These are phyloP conservation scores for Cyclaneusma minus DNA, from an alignment of 2,329 filamentous ascomycete species.

Conservation along the genomic window DNA sequence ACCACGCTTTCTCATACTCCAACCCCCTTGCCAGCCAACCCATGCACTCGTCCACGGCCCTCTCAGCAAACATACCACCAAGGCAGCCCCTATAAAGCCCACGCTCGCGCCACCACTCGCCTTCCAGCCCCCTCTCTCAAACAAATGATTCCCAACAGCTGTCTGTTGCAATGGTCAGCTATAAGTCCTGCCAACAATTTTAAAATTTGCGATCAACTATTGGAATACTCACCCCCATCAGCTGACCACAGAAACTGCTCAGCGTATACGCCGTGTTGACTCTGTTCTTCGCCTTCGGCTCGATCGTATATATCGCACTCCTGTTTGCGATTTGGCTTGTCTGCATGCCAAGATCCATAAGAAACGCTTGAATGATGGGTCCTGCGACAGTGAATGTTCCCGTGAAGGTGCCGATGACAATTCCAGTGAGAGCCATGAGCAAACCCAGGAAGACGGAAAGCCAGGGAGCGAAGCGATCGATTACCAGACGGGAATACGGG, in stretches of 20 bases:
- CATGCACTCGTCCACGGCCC: conserved; percentile 41
- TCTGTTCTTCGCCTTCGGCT: conserved; percentile 55
- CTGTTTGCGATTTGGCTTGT: conserved; percentile 62
- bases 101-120: conserved; percentile 39
- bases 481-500: conserved; percentile 52
- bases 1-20: conserved; percentile 24
- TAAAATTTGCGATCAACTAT: not conserved
- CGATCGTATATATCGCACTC: conserved; percentile 52
- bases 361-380: conserved; percentile 55
- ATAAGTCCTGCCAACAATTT: not conserved
- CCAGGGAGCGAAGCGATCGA: conserved; percentile 53
- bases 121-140: conserved; percentile 38
- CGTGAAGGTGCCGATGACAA: conserved; percentile 52
- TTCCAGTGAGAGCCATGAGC: conserved; percentile 39
- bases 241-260: conserved; percentile 56
- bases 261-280: conserved; percentile 79
- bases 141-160: conserved; percentile 38
- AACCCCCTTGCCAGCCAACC: conserved; percentile 45
- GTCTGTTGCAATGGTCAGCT: no score
- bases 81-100: conserved; percentile 31
- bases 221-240: no score
- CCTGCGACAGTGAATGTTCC: conserved; percentile 52
- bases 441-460: conserved; percentile 51
- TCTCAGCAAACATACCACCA: conserved; percentile 28
- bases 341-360: conserved; percentile 58